Conservation (phyloP, 768 basidiomycete genomes). For the Mycena galopus region DNA sequence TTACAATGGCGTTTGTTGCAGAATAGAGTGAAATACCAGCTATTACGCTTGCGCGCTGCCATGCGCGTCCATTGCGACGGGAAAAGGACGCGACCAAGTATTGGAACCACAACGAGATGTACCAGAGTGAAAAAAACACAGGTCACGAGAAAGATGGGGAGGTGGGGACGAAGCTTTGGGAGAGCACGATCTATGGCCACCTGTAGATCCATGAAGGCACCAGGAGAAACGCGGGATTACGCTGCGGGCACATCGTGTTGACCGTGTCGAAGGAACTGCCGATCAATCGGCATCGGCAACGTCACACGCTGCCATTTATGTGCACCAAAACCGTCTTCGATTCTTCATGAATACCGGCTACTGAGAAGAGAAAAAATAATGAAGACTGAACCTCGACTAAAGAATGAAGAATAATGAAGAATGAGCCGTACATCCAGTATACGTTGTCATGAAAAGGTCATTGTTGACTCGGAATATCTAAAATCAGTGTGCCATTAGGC, state of each 20-base stretch:
- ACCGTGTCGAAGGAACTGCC: not conserved
- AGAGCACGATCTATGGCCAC: constrained; percentile 43
- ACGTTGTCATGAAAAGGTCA: no score
- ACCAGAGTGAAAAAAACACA: constrained; percentile 69
- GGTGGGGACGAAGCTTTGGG: constrained; percentile 65
- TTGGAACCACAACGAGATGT: constrained; percentile 71
- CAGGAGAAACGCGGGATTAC: not conserved
- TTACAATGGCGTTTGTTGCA: constrained; percentile 2
- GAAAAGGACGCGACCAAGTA: constrained; percentile 60
- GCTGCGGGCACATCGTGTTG: not conserved
- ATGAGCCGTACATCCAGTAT: no score
- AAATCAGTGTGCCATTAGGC: no score
- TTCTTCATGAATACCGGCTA: no score
- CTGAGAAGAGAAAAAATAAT: no score
- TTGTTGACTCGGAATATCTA: no score
- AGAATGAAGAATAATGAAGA: no score
- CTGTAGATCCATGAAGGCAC: constrained; percentile 18
- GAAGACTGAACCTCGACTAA: no score
- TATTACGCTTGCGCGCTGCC: constrained; percentile 62
- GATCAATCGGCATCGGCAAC: not conserved
- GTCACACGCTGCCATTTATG: no score
- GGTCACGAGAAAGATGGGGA: constrained; percentile 66
- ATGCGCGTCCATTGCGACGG: constrained; percentile 64
- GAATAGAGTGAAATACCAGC: constrained; percentile 59
- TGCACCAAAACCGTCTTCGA: no score